phyloP scores from a whole-genome alignment of 768 basidiomycete genomes.

The Cubamyces sp. region DNA sequence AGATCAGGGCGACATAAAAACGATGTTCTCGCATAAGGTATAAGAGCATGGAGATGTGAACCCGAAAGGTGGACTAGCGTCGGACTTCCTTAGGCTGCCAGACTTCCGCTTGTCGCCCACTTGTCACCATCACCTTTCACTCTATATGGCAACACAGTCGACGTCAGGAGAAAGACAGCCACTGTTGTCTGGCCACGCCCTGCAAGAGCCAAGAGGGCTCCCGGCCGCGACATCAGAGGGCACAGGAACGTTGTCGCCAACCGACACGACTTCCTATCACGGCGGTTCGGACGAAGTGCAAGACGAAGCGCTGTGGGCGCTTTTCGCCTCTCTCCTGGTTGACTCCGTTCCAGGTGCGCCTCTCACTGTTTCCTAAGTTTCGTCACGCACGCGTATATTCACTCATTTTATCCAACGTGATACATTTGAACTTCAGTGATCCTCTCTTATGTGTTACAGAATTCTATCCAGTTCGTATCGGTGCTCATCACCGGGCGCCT shows the following conservation, averaged over 20 bases:
- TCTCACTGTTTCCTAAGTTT: not conserved
- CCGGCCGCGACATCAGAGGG: constrained; percentile 20
- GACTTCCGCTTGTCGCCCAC: too few relatives aligned
- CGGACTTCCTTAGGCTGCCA: too few relatives aligned
- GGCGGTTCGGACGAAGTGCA: constrained; percentile 9
- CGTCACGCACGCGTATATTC: not conserved
- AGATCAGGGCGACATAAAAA: too few relatives aligned
- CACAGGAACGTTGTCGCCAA: constrained; percentile 17
- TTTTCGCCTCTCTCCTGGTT: constrained; percentile 52
- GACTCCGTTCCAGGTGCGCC: constrained; percentile 62
- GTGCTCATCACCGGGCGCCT: constrained; percentile 67
- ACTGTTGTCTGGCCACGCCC: constrained; percentile 11
- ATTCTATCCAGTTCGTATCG: constrained; percentile 70
- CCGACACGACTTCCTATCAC: constrained; percentile 23
- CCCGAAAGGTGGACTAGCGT: too few relatives aligned
- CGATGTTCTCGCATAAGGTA: too few relatives aligned
- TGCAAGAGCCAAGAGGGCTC: not conserved
- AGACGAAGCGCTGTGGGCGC: constrained; percentile 28
- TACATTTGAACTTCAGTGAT: constrained; percentile 48
- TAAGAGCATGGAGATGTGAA: too few relatives aligned
- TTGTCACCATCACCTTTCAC: too few relatives aligned
- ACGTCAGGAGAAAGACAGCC: constrained; percentile 27
- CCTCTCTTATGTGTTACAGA: constrained; percentile 71
- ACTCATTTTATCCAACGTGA: too few relatives aligned
- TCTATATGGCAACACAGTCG: too few relatives aligned